Evolutionary conservation across 1,284 basidiomycete species (phyloP).

Genomic region (Rhizoctonia solani): DNA sequence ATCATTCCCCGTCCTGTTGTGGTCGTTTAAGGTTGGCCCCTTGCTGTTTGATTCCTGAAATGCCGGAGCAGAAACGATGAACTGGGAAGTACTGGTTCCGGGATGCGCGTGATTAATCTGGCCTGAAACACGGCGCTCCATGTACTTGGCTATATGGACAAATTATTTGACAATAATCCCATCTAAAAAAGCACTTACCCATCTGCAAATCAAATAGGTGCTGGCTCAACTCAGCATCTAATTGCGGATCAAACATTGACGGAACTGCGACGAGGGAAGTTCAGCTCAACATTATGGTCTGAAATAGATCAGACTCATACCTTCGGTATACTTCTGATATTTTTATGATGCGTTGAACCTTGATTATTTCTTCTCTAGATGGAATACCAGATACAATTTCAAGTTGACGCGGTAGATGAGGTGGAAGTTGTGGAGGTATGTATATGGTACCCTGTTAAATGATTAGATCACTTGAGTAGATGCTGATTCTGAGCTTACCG

Average conservation of each 20-base stretch:
- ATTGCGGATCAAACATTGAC: background rate
- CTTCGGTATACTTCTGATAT: background rate
- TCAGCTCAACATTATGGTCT: background rate
- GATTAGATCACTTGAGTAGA: too few relatives aligned
- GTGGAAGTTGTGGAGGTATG: background rate
- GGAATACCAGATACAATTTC: background rate
- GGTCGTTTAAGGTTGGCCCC: too few relatives aligned
- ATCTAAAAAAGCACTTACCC: background rate
- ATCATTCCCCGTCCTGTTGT: too few relatives aligned
- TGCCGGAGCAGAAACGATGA: too few relatives aligned
- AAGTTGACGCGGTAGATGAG: background rate
- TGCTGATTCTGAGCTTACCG: too few relatives aligned
- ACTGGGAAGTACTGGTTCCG: too few relatives aligned
- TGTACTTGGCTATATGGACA: background rate
- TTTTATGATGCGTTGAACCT: background rate
- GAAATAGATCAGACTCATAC: background rate
- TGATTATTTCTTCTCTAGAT: background rate
- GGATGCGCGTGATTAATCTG: too few relatives aligned
- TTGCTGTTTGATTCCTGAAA: too few relatives aligned
- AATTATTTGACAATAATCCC: background rate
- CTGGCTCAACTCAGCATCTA: background rate
- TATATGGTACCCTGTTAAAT: background rate
- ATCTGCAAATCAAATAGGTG: slow-evolving; percentile 2
- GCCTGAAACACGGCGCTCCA: too few relatives aligned
- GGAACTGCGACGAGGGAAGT: background rate